Percentiles rank a stretch among this genome's conserved stretches.
Conservation (phyloP, 2,329 filamentous ascomycete genomes). For the Monilinia fructicola region DNA sequence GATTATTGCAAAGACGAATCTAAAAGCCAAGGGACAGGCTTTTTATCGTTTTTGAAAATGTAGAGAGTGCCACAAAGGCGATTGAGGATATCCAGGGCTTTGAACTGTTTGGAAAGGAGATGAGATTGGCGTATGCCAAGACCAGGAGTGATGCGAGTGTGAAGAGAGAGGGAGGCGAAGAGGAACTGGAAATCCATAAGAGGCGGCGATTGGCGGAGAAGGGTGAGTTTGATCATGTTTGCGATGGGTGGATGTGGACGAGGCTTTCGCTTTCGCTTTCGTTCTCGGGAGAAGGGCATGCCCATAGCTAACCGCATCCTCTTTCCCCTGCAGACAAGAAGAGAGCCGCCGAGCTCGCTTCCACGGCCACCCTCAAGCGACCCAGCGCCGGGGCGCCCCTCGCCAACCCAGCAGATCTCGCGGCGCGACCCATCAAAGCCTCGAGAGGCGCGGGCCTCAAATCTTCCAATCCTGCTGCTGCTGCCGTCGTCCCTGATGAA, state of each 20-base stretch:
- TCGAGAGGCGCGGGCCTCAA: constrained; percentile 74
- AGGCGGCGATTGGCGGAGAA: constrained; percentile 82
- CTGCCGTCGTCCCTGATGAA: constrained; percentile 88
- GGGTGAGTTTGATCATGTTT: constrained; percentile 53
- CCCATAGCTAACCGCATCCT: background rate
- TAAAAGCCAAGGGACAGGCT: constrained; percentile 92
- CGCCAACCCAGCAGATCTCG: constrained; percentile 44
- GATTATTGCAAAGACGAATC: constrained; percentile 82
- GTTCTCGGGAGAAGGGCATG: background rate
- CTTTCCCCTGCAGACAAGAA: constrained; percentile 56
- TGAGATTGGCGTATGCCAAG: constrained; percentile 79
- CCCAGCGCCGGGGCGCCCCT: constrained; percentile 45
- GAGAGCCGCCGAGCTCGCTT: constrained; percentile 65
- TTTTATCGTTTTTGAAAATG: constrained; percentile 89
- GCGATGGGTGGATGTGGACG: background rate
- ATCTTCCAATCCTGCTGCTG: constrained; percentile 64
- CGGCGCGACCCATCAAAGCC: constrained; percentile 65
- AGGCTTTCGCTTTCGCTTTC: background rate
- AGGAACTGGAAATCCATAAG: constrained; percentile 88
- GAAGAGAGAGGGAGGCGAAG: constrained; percentile 65
- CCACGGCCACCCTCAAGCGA: constrained; percentile 72
- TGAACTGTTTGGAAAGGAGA: constrained; percentile 86
- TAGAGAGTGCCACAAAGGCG: constrained; percentile 76
- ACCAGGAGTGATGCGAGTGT: constrained; percentile 87
- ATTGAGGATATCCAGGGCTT: constrained; percentile 92